Evolutionary conservation across 2,329 filamentous ascomycete species (phyloP).

Genomic region (Lizonia empirigonia): DNA sequence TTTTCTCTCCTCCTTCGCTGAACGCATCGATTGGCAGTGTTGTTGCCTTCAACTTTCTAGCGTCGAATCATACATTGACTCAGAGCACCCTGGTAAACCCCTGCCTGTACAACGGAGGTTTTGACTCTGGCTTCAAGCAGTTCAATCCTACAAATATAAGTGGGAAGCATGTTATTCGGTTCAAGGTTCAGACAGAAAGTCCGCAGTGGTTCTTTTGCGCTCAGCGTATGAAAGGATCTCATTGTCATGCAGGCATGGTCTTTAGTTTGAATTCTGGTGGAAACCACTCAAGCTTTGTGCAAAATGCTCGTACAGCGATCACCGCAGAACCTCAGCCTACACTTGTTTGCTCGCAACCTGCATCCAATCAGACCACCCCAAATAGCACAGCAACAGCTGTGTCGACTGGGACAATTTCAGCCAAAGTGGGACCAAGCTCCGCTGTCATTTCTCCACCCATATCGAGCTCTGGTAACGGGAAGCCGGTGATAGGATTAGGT

Average conservation of each 20-base stretch:
- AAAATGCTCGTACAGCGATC: constrained; percentile 5
- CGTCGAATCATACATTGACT: constrained; percentile 20
- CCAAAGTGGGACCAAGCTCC: background rate
- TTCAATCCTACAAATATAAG: constrained; percentile 13
- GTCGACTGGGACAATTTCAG: background rate
- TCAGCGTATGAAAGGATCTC: constrained; percentile 9
- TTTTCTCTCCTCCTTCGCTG: constrained; percentile 13
- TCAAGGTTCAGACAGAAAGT: constrained; percentile 7
- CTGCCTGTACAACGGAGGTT: constrained; percentile 2
- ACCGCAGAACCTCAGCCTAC: background rate
- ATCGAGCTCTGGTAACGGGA: background rate
- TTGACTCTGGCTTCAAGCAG: background rate
- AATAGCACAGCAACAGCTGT: background rate
- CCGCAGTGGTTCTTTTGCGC: constrained; percentile 24
- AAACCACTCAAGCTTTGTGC: constrained; percentile 12
- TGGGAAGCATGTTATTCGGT: constrained; percentile 12
- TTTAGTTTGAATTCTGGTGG: constrained; percentile 16
- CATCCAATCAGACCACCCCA: background rate
- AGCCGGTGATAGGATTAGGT: background rate
- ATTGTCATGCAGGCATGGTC: constrained; percentile 21
- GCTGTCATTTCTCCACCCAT: background rate
- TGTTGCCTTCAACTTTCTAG: constrained; percentile 21
- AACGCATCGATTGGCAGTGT: constrained; percentile 13
- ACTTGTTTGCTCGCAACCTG: background rate
- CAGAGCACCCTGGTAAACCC: constrained; percentile 14